These are phyloP conservation scores for Nyssa sinensis DNA, from an alignment of 148 eudicot genomes.

Conservation along the genomic window DNA sequence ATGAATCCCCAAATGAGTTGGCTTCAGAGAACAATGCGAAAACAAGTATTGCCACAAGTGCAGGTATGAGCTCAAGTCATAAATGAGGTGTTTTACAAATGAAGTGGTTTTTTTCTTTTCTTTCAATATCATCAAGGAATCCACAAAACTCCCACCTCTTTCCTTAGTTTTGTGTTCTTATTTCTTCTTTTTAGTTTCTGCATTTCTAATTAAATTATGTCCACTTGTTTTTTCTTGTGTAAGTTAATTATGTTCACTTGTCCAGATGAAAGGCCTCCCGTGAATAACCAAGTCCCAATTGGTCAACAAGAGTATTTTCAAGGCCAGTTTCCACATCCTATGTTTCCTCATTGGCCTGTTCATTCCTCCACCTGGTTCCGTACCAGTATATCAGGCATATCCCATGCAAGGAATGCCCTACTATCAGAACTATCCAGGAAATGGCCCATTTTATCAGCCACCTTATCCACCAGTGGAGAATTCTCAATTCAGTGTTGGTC, in stretches of 20 bases:
- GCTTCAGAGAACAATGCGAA: constrained; percentile 53
- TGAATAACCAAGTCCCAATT: constrained; percentile 37
- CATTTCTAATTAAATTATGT: not conserved
- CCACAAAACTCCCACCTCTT: not conserved
- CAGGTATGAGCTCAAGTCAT: constrained; percentile 31
- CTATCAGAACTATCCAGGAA: constrained; percentile 66
- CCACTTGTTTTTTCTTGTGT: not conserved
- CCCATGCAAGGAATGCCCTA: constrained; percentile 86
- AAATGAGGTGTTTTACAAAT: not conserved
- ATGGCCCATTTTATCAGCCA: constrained; percentile 53
- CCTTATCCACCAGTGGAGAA: constrained; percentile 59
- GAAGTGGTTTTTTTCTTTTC: constrained; percentile 2
- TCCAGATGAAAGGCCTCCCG: constrained; percentile 36
- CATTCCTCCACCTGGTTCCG: constrained; percentile 63
- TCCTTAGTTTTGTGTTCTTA: too few relatives aligned
- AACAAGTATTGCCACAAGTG: constrained; percentile 23
- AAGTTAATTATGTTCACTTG: constrained; percentile 3
- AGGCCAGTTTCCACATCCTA: constrained; percentile 67
- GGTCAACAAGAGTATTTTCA: constrained; percentile 54
- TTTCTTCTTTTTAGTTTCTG: constrained; percentile 3
- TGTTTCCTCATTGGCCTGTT: constrained; percentile 78
- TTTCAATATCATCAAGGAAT: not conserved
- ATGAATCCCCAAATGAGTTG: constrained; percentile 37
- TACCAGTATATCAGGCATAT: constrained; percentile 71
- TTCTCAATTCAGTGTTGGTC: constrained; percentile 31